Base-by-base conservation (phyloP, 495 filamentous ascomycete genomes). In the Tuber melanosporum region DNA sequence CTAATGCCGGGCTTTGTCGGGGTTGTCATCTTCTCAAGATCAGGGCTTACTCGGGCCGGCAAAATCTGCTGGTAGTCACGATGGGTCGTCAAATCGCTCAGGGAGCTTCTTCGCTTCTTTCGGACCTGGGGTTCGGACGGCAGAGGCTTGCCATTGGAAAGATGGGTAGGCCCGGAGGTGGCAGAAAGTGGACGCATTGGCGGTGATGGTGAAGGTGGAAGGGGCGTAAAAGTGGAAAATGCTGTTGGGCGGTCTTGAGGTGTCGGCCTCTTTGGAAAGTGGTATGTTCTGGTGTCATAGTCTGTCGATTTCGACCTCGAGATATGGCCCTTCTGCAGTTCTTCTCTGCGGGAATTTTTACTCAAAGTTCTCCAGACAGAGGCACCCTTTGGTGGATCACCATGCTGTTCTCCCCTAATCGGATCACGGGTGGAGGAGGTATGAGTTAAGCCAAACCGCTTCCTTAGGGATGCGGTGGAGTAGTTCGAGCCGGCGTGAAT, bases 311-410 rank as follows among this genome's bases (percentile, higher is more conserved):
- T 92, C 17, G 94, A 95, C 70, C 94, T 89, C 71, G 88, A 86
- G 66, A 95, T 85, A 22, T 89, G 89, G 12, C 85, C 88, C 83
- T 90, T 93, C 1, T 81, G 86, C 84, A 66, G 86, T 62, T 80
- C 78, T 62, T 80, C 77, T 20, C 78, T 85, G 47, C 88, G 87
- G 73, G 88, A 90, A 82, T 90, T 91, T 85, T 99, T 99, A 86
- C 94, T 97, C 77, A 98, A 85, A 3, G 90, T 96, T 76, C 95
- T 90, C 89, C 94, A 92, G 44, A 98, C 90, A 3, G 93, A 94
- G 36, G 90, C 81, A 87, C 91, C 85, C 90, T 92, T 47, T 66
- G 32, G 26, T 7, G 57, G 17, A 85, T 89, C 78, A 95, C 93
- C 32, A 87, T 84, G 46, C 3, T 80, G 72, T 74, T 92, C 90